A percentile compares a stretch with the other conserved stretches of the same genome.
These are phyloP conservation scores for Huntiella abstrusa DNA, from an alignment of 2,329 filamentous ascomycete genomes.

Conservation along the genomic window DNA sequence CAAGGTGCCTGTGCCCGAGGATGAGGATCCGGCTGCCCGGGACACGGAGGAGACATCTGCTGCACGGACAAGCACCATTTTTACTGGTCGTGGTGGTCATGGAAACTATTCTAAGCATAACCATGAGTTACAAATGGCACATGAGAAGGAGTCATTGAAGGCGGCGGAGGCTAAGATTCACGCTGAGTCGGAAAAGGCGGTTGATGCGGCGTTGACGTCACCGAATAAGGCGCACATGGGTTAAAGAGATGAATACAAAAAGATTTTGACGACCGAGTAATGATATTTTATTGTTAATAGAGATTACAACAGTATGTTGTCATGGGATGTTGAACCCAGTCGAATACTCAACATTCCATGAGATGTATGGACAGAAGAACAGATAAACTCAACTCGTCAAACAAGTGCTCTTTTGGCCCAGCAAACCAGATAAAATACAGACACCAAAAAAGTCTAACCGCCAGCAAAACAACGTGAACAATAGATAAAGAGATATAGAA, in stretches of 20 bases:
- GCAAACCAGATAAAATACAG: not conserved
- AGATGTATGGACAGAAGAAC: too few species aligned
- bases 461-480: not conserved
- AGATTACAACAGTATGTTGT: too few species aligned
- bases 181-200: not conserved
- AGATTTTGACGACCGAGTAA: too few species aligned
- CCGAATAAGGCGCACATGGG: not conserved
- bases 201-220: not conserved
- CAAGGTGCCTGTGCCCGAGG: not conserved
- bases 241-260: not conserved
- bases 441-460: not conserved
- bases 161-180: not conserved
- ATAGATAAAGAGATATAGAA: constrained; percentile 1
- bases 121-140: not conserved
- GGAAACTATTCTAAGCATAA: not conserved
- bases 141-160: not conserved
- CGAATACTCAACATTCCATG: too few species aligned
- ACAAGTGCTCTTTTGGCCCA: constrained; percentile 1
- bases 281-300: too few species aligned
- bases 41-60: not conserved
- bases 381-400: constrained; percentile 3
- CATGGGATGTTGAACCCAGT: too few species aligned
- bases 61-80: not conserved
- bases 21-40: not conserved
- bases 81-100: not conserved